phyloP scores from a whole-genome alignment of 192 early-diverging fungal genomes.

The Coemansia sp. region DNA sequence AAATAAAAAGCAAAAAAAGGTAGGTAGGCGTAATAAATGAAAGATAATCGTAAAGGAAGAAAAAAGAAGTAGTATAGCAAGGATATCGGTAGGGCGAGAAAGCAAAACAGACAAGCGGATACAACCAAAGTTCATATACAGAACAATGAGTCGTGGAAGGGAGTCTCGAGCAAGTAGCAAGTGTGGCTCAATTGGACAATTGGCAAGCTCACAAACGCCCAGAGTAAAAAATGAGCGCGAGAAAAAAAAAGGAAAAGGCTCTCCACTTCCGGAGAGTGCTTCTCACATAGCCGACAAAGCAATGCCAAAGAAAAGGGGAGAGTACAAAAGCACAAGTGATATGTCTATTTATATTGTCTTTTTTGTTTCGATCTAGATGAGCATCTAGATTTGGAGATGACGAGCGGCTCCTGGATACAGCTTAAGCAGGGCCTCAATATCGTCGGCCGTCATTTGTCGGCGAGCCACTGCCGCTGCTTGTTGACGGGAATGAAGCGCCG shows the following conservation, averaged over 20 bases:
- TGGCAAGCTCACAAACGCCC: too few species aligned
- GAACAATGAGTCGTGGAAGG: too few species aligned
- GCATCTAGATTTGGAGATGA: conserved; percentile 14
- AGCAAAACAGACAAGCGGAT: too few species aligned
- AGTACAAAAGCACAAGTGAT: background rate
- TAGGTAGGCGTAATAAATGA: background rate
- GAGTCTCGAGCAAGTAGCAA: too few species aligned
- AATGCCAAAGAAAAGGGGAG: background rate
- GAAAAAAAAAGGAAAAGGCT: background rate
- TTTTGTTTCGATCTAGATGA: background rate
- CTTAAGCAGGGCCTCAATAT: conserved; percentile 16
- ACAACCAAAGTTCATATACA: too few species aligned
- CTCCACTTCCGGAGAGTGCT: too few species aligned
- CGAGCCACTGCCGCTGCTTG: conserved; percentile 6
- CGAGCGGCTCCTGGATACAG: conserved; percentile 36
- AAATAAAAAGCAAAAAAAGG: background rate
- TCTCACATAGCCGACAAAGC: too few species aligned
- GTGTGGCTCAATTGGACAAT: too few species aligned
- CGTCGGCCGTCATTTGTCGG: conserved; percentile 2
- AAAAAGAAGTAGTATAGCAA: too few species aligned
- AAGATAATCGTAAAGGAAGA: background rate
- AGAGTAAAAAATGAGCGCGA: background rate
- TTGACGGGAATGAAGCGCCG: background rate
- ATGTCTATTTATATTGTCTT: background rate
- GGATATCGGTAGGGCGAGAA: too few species aligned